Percentiles rank a stretch among this genome's conserved stretches.
Evolutionary conservation across 2,329 filamentous ascomycete genomes (phyloP).

Genomic region (Calcarisporium arbuscula): DNA sequence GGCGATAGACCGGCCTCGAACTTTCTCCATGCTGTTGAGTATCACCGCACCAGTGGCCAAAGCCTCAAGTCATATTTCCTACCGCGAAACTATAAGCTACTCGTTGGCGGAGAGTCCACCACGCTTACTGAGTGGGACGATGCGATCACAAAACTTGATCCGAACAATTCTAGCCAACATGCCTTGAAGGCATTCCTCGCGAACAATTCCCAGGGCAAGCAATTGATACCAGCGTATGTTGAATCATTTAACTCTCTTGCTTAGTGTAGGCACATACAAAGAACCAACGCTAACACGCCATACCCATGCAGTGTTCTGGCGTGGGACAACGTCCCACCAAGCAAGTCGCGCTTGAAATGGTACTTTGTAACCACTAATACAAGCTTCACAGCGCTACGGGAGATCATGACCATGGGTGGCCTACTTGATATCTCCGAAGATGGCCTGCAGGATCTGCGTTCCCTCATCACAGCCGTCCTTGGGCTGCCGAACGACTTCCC

Average conservation of each 20-base stretch:
- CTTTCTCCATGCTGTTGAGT: too few species aligned
- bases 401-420: conserved; percentile 6
- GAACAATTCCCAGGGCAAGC: background rate
- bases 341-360: conserved; percentile 7
- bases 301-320: conserved; percentile 3
- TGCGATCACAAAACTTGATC: background rate
- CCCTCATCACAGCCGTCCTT: background rate
- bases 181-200: background rate
- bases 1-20: background rate
- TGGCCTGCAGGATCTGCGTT: conserved; percentile 2
- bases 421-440: conserved; percentile 1
- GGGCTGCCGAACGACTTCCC: conserved; percentile 1
- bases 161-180: background rate
- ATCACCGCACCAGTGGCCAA: too few species aligned
- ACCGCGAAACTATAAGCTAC: too few species aligned
- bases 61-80: too few species aligned
- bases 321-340: conserved; percentile 3
- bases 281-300: conserved; percentile 1
- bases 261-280: too few species aligned
- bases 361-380: conserved; percentile 5
- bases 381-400: conserved; percentile 3
- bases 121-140: conserved; percentile 1
- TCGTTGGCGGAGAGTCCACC: too few species aligned
- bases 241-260: background rate
- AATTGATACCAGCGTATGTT: conserved; percentile 1